phyloP scores from a whole-genome alignment of 352 stramenopile genomes.

The Phytopythium aichiense region DNA sequence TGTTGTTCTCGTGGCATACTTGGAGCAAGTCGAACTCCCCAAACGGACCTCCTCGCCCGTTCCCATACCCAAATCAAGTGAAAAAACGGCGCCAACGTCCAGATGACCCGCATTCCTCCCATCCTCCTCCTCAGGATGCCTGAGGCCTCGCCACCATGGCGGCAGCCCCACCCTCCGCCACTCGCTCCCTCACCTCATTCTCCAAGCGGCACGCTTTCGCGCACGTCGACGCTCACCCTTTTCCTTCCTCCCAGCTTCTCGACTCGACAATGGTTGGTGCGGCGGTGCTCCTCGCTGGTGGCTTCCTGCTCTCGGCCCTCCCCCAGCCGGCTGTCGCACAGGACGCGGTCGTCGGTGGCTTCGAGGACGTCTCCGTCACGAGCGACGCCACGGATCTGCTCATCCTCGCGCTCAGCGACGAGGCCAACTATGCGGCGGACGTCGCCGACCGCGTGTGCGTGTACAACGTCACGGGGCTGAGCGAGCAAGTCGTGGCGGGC shows the following conservation, averaged over 20 bases:
- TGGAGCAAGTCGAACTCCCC: background rate
- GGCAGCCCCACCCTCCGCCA: background rate
- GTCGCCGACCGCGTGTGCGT: constrained; percentile 11
- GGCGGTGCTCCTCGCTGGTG: background rate
- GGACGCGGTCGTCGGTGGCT: constrained; percentile 3
- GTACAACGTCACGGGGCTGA: constrained; percentile 7
- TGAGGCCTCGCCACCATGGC: no score
- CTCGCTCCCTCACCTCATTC: background rate
- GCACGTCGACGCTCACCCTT: background rate
- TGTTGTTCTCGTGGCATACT: background rate
- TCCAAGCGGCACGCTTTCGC: background rate
- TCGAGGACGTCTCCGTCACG: constrained; percentile 1
- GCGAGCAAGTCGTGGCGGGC: constrained; percentile 16
- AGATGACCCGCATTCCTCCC: background rate
- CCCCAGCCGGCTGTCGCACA: background rate
- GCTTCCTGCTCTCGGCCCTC: background rate
- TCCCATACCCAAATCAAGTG: background rate
- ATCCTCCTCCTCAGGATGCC: no score
- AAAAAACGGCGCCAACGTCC: background rate
- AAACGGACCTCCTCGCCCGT: background rate
- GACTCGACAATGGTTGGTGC: background rate
- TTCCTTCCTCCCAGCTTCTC: background rate
- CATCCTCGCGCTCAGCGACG: constrained; percentile 2
- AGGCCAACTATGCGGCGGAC: constrained; percentile 3
- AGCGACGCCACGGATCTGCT: constrained; percentile 6